Evolutionary conservation across 2,329 filamentous ascomycete species (phyloP).

Genomic region (Cladosporium sphaerospermum): DNA sequence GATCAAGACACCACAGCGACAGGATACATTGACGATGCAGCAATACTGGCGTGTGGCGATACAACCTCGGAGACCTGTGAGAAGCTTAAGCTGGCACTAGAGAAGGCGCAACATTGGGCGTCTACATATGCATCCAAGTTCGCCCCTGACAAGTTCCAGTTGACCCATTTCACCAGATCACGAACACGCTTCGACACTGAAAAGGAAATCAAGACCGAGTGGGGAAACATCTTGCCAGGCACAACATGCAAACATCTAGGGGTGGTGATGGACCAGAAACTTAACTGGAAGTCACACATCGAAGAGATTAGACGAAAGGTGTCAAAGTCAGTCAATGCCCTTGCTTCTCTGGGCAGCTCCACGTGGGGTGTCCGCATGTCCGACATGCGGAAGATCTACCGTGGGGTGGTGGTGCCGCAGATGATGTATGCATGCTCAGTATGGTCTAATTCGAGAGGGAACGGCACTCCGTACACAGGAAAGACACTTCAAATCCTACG

Average conservation of each 20-base stretch:
- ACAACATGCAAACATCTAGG: slow-evolving; percentile 19
- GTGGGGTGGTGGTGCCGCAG: slow-evolving; percentile 1
- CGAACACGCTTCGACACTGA: background rate
- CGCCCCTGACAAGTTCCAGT: slow-evolving; percentile 26
- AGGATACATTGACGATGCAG: slow-evolving; percentile 25
- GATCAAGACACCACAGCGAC: slow-evolving; percentile 12
- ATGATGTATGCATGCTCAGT: slow-evolving; percentile 10
- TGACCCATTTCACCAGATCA: slow-evolving; percentile 14
- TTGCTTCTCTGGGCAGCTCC: background rate
- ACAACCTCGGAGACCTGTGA: slow-evolving; percentile 18
- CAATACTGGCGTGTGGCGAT: slow-evolving; percentile 18
- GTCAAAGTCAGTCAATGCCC: background rate
- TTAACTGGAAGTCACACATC: background rate
- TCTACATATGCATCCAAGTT: slow-evolving; percentile 25
- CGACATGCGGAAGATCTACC: slow-evolving; percentile 8
- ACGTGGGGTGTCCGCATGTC: background rate
- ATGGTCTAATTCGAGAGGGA: slow-evolving; percentile 2
- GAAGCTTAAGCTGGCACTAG: background rate
- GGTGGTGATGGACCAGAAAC: background rate
- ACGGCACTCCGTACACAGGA: background rate
- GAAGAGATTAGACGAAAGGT: background rate
- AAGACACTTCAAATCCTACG: slow-evolving; percentile 5
- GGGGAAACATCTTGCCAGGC: slow-evolving; percentile 1
- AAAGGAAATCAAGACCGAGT: too few relatives aligned
- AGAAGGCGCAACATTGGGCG: slow-evolving; percentile 16